Evolutionary conservation across 73 alveolate species (phyloP).

Genomic region (Paramecium caudatum): DNA sequence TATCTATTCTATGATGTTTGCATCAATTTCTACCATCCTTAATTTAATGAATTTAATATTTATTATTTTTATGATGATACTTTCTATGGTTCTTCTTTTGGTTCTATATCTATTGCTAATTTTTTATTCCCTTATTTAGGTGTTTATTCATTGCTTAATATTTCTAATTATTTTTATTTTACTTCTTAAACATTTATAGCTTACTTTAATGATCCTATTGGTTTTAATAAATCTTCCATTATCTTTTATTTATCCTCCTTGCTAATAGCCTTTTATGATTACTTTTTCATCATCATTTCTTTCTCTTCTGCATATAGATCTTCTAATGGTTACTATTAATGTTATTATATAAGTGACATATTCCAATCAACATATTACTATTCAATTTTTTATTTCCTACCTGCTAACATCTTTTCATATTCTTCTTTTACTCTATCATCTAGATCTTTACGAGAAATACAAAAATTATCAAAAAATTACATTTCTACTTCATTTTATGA

Average conservation of each 20-base stretch:
- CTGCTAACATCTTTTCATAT: conserved; percentile 17
- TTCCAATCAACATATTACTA: conserved; percentile 36
- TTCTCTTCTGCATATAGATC: conserved; percentile 48
- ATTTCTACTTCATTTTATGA: conserved; percentile 30
- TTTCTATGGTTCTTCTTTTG: not conserved
- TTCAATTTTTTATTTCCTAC: conserved; percentile 7
- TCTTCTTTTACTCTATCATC: conserved; percentile 6
- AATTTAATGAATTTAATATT: not conserved
- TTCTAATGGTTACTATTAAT: not conserved
- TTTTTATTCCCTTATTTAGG: not conserved
- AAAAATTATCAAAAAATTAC: conserved; percentile 53
- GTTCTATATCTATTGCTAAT: conserved; percentile 57
- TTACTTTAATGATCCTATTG: conserved; percentile 10
- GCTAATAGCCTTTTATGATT: not conserved
- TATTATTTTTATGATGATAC: not conserved
- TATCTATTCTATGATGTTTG: not conserved
- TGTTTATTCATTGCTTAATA: not conserved
- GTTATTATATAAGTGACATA: not conserved
- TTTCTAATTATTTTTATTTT: conserved; percentile 30
- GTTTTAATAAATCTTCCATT: conserved; percentile 47
- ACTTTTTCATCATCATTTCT: conserved; percentile 55
- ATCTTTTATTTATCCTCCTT: conserved; percentile 58
- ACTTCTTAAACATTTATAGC: not conserved
- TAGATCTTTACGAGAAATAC: conserved; percentile 58
- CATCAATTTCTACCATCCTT: conserved; percentile 53